A percentile compares a stretch with the other conserved stretches of the same genome.
These are phyloP conservation scores for Suillus alpinus DNA, from an alignment of 768 basidiomycete genomes.

Conservation along the genomic window DNA sequence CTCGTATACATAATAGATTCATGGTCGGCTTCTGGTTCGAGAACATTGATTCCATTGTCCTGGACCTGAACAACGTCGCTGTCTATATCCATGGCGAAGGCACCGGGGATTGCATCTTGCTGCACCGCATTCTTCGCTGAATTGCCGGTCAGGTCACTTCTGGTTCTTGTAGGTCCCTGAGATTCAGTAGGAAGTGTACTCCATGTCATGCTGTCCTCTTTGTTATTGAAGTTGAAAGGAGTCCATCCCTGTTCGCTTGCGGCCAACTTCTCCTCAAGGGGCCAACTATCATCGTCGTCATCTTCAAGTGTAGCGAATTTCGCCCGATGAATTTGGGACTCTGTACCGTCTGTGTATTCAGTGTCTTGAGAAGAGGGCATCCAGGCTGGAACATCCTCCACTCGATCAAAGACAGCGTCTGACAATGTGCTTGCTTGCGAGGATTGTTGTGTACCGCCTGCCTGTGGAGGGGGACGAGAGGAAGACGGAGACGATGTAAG, in stretches of 20 bases:
- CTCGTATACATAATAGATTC: constrained; percentile 27
- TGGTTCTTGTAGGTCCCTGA: constrained; percentile 33
- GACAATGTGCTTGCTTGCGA: constrained; percentile 53
- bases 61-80: constrained; percentile 15
- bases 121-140: constrained; percentile 10
- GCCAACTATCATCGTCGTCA: constrained; percentile 75
- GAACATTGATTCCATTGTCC: constrained; percentile 14
- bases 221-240: constrained; percentile 45
- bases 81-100: constrained; percentile 12
- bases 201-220: constrained; percentile 76
- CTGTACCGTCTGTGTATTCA: constrained; percentile 39
- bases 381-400: constrained; percentile 49
- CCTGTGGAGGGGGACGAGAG: constrained; percentile 18
- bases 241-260: constrained; percentile 58
- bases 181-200: constrained; percentile 64
- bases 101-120: background rate
- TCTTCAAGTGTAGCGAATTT: constrained; percentile 9
- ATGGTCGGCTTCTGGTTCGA: constrained; percentile 37
- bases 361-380: constrained; percentile 60
- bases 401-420: constrained; percentile 49
- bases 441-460: constrained; percentile 41
- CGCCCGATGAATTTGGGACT: constrained; percentile 31
- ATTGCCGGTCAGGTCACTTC: constrained; percentile 9
- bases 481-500: constrained; percentile 25
- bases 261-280: constrained; percentile 61